These are phyloP conservation scores for Entomortierella parvispora DNA, from an alignment of 192 early-diverging fungal species.

Conservation along the genomic window DNA sequence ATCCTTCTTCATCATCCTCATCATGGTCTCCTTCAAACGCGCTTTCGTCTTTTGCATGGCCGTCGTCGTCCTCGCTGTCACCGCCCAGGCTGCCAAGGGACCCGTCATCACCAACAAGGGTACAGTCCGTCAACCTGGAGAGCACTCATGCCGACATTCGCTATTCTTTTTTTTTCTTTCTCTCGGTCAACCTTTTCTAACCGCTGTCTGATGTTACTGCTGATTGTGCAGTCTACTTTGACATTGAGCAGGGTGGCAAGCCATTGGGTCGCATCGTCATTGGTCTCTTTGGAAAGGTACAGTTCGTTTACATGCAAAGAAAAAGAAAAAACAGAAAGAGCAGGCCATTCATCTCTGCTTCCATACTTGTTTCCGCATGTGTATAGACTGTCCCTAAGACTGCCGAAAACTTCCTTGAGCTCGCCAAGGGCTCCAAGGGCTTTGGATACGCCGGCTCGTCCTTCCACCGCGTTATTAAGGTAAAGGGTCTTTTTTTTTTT, in stretches of 20 bases:
- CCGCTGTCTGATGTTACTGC: no score
- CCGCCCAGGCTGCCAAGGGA: conserved; percentile 61
- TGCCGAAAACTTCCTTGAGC: conserved; percentile 92
- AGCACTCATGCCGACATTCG: not conserved
- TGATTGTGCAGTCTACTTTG: conserved; percentile 80
- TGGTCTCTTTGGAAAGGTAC: conserved; percentile 77
- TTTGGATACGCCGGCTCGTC: conserved; percentile 53
- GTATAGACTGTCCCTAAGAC: conserved; percentile 70
- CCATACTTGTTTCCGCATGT: not conserved
- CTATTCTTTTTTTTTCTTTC: not conserved
- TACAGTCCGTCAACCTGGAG: conserved; percentile 13
- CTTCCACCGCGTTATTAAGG: conserved; percentile 78
- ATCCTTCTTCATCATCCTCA: not conserved
- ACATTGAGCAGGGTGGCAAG: conserved; percentile 85
- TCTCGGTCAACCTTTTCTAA: no score
- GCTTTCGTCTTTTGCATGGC: conserved; percentile 26
- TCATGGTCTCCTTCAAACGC: conserved; percentile 49
- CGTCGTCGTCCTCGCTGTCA: conserved; percentile 21
- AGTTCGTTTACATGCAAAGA: not conserved
- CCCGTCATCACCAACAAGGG: conserved; percentile 78
- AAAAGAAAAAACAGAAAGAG: no score
- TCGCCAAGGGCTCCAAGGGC: conserved; percentile 80
- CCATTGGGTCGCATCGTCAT: conserved; percentile 74
- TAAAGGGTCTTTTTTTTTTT: conserved; percentile 10
- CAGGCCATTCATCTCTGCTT: no score